Evolutionary conservation across 176 grass and related monocot genomes (phyloP).

Genomic region (Oryza glumipatula): DNA sequence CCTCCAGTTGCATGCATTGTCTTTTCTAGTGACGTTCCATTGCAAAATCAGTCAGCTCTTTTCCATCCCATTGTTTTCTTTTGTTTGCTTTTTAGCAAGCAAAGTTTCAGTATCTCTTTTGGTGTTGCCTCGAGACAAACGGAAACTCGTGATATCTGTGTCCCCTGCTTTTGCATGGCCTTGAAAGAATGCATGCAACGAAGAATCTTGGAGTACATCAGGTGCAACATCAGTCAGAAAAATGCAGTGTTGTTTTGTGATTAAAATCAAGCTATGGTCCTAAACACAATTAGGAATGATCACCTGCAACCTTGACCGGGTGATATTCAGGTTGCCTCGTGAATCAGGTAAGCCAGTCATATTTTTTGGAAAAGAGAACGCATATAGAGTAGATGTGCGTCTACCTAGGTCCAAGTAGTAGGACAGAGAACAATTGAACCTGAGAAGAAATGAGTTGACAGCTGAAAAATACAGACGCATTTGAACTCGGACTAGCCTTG

Average conservation of each 20-base stretch:
- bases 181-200: constrained; percentile 54
- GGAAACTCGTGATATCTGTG: constrained; percentile 61
- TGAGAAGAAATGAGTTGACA: constrained; percentile 56
- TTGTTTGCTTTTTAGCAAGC: constrained; percentile 49
- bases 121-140: constrained; percentile 51
- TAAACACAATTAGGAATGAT: background rate
- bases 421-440: constrained; percentile 47
- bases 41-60: constrained; percentile 35
- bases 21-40: constrained; percentile 37
- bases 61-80: constrained; percentile 40
- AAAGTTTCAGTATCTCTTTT: constrained; percentile 53
- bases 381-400: background rate
- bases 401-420: constrained; percentile 2
- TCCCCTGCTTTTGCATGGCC: constrained; percentile 60
- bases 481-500: constrained; percentile 38
- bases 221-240: constrained; percentile 55
- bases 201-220: constrained; percentile 62
- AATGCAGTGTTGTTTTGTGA: constrained; percentile 25
- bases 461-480: constrained; percentile 44
- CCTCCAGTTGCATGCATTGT: constrained; percentile 16
- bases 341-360: background rate
- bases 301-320: background rate
- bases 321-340: background rate
- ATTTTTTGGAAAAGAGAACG: background rate
- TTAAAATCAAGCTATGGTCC: background rate